phyloP scores from a whole-genome alignment of 1,284 basidiomycete species.

The Leccinum subrobustum region DNA sequence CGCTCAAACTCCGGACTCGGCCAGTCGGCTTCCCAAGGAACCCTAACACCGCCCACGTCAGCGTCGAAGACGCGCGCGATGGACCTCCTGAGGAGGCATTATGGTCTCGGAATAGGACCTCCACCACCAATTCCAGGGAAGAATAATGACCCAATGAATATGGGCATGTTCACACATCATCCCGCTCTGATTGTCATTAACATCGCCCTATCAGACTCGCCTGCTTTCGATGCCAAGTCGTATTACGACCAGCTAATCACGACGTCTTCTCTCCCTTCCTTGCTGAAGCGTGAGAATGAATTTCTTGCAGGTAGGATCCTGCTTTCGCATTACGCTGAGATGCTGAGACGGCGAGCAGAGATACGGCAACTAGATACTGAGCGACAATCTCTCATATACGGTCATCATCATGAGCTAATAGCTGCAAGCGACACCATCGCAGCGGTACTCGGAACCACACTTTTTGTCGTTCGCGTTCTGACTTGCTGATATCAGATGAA shows the following conservation, averaged over 20 bases:
- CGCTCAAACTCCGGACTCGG: constrained; percentile 18
- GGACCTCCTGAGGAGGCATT: constrained; percentile 79
- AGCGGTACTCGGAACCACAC: constrained; percentile 52
- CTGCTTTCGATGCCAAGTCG: constrained; percentile 75
- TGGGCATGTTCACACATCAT: constrained; percentile 45
- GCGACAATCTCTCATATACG: constrained; percentile 88
- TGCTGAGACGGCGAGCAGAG: constrained; percentile 45
- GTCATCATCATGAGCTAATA: constrained; percentile 92
- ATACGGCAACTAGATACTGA: constrained; percentile 87
- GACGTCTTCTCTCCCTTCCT: constrained; percentile 65
- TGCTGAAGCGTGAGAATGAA: constrained; percentile 79
- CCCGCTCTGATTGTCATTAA: constrained; percentile 8
- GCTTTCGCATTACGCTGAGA: constrained; percentile 5
- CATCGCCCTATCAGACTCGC: constrained; percentile 53
- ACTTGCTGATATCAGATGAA: constrained; percentile 62
- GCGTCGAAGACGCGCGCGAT: constrained; percentile 62
- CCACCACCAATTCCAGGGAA: constrained; percentile 57
- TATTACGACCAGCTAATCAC: constrained; percentile 86
- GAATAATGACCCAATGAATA: constrained; percentile 73
- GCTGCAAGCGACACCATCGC: constrained; percentile 90
- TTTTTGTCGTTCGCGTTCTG: neutral
- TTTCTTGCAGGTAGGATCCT: constrained; percentile 55
- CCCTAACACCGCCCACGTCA: constrained; percentile 23
- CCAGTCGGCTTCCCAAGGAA: constrained; percentile 20
- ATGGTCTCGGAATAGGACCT: constrained; percentile 73